phyloP scores from a whole-genome alignment of 768 basidiomycete species.

The Russula griseocarnosa region DNA sequence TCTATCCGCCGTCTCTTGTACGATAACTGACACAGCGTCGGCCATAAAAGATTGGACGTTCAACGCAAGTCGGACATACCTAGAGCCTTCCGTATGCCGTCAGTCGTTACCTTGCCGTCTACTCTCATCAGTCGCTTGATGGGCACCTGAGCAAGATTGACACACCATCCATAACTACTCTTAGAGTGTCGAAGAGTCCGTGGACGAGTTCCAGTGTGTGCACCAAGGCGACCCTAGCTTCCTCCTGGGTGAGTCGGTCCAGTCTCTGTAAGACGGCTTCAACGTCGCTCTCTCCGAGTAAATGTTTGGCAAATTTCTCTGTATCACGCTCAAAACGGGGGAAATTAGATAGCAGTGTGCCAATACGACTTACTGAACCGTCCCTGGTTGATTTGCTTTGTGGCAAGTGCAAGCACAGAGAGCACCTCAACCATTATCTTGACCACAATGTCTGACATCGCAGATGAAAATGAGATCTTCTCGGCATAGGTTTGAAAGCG shows the following conservation, averaged over 20 bases:
- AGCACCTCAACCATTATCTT: background rate
- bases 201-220: background rate
- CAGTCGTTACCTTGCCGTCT: background rate
- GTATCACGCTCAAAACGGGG: background rate
- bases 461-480: background rate
- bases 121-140: background rate
- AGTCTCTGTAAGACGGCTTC: background rate
- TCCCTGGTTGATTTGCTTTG: conserved; percentile 2
- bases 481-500: background rate
- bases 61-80: background rate
- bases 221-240: background rate
- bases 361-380: background rate
- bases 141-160: too few species aligned
- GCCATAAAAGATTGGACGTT: too few species aligned
- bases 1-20: background rate
- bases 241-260: conserved; percentile 4
- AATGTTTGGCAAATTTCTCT: background rate
- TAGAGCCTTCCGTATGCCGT: background rate
- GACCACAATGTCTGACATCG: background rate
- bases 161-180: background rate
- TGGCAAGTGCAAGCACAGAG: background rate
- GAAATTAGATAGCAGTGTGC: background rate
- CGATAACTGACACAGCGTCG: background rate
- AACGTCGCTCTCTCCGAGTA: background rate
- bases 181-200: background rate